A percentile compares a stretch with the other conserved stretches of the same genome.
Evolutionary conservation across 805 yeast species (phyloP).

Genomic region (Spencermartinsiella europaea): DNA sequence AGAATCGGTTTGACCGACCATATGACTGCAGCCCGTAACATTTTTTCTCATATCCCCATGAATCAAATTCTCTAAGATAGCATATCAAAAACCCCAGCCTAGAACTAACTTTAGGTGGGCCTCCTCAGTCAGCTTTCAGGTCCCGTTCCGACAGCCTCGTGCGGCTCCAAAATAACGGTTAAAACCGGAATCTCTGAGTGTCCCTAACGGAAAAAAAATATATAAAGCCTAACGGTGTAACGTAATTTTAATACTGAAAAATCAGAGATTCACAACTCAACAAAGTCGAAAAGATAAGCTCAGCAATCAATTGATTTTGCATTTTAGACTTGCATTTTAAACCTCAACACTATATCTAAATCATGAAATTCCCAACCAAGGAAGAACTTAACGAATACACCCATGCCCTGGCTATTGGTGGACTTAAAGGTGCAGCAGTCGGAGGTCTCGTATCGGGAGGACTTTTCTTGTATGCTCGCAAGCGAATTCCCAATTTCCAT

Average conservation of each 20-base stretch:
- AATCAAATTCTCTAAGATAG: no score
- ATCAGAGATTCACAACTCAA: no score
- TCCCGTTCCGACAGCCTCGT: neutral
- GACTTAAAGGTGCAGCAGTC: constrained; percentile 49
- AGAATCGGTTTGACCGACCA: no score
- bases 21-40: no score
- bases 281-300: no score
- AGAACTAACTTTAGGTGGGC: neutral
- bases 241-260: no score
- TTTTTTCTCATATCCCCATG: no score
- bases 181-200: neutral
- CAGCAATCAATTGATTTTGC: no score
- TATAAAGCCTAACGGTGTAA: neutral
- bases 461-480: constrained; percentile 46
- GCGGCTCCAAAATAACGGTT: neutral
- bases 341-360: no score
- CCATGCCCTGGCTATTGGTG: constrained; percentile 55
- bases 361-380: constrained; percentile 61
- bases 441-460: constrained; percentile 58
- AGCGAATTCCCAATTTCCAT: constrained; percentile 29
- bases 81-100: no score
- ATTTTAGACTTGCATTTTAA: no score
- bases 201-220: neutral
- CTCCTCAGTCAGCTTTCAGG: neutral
- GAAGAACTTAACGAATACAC: constrained; percentile 67